Base-by-base conservation (phyloP, 345 rosid genomes). In the Pugionium cornutum region DNA sequence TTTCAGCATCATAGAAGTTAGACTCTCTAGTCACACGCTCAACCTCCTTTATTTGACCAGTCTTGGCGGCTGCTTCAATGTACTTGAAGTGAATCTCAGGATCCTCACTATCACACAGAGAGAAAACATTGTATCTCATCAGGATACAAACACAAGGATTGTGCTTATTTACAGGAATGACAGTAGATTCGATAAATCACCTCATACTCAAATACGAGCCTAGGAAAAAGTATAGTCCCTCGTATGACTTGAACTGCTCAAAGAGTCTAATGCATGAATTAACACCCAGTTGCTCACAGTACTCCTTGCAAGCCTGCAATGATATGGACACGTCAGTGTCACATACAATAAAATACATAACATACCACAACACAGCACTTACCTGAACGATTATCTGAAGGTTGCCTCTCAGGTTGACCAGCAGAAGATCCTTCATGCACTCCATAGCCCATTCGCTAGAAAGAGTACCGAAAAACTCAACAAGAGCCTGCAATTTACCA, bases 341-440 rank as follows among this genome's bases (percentile, higher is more conserved):
- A 47, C 58, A 50, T 31, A 64, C 11, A 53, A 37, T 29, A 37
- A 49, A 43, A 11, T 52, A 27, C 58, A 53, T 48, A 53, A 18
- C 57, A 57, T 36, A 62, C 50, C 54, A 66, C 25, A 18, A 31
- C 33, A 67, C 45, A 80, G 56, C 55, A 77, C 56, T 34, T 79
- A 84, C 96, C 97, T 95, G 99, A 71, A 95, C 99, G 61, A 95
- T 95, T 77, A 95, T 95, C 86, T 95, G 99, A 77, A 95, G 99
- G 69, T 95, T 95, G 75, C 84, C 99, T 64, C 99, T 83, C 60
- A 95, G 78, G 77, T 95, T 95, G 71, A 91, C 98, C 62, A 95
- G 80, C 46, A 95, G 66, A 62, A 95, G 99, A 80, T 95, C 99
- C 81, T 91, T 95, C 99, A 95, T 95, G 87, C 99, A 95, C 79